Evolutionary conservation across 345 rosid species (phyloP), one percentile per base, ranked within the genome.

Genomic region (Eucalyptus cloeziana): DNA sequence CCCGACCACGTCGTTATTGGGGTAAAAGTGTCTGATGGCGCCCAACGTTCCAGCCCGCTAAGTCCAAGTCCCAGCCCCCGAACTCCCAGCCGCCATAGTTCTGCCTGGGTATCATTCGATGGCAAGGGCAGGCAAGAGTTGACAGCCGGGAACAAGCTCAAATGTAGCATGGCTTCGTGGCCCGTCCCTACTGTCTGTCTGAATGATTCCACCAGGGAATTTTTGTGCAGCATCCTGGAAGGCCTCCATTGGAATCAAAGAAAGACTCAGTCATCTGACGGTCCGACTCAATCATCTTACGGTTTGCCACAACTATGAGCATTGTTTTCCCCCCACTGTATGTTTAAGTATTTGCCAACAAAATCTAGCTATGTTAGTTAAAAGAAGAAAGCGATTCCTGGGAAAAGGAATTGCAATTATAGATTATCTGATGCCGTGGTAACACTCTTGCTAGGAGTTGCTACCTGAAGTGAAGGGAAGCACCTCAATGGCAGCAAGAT

Each of bases 151-250:
- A 97, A 97, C 93, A 99, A 98, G 13, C 96, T 98, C 51, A 96
- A 96, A 30, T 96, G 99, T 93, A 95, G 99, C 93, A 96, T 98
- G 97, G 99, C 99, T 5, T 96, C 98, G 30, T 98, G 99, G 98
- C 99, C 99, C 13, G 99, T 97, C 85, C 97, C 99, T 58, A 98
- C 99, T 1, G 97, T 99, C 44, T 98, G 99, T 87, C 93, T 93
- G 60, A 94, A 85, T 19, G 99, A 96, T 88, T 96, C 99, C 7
- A 98, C 99, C 17, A 89, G 91, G 6, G 99, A 98, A 91, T 98
- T 98, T 91, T 90, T 98, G 45, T 96, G 91, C 54, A 96, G 99
- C 93, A 98, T 98, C 90, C 99, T 95, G 2, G 98, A 98, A 2
- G 99, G 98, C 85, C 99, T 98, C 86, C 98, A 96, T 89, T 98